Evolutionary conservation across 139 green algal species (phyloP).

Genomic region (Deuterostichococcus epilithicus): DNA sequence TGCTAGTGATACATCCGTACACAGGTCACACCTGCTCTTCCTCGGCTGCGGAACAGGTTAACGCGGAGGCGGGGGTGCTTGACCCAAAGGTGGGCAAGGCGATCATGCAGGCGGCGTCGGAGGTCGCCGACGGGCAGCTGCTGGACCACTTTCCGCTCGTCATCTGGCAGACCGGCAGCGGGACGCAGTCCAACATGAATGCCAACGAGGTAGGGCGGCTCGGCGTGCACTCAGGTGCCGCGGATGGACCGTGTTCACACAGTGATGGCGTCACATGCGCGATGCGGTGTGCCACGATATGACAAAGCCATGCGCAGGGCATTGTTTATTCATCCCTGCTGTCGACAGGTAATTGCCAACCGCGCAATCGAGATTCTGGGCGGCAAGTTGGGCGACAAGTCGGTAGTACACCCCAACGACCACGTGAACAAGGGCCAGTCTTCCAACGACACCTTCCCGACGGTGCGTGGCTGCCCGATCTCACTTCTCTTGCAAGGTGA

Average conservation of each 20-base stretch:
- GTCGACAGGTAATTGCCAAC: slow-evolving; percentile 35
- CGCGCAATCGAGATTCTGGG: slow-evolving; percentile 85
- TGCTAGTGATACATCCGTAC: background rate
- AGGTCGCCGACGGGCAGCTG: slow-evolving; percentile 83
- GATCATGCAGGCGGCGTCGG: slow-evolving; percentile 64
- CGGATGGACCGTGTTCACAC: background rate
- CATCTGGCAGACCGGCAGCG: slow-evolving; percentile 91
- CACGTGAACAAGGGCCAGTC: slow-evolving; percentile 95
- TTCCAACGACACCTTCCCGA: slow-evolving; percentile 97
- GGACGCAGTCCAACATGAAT: slow-evolving; percentile 98
- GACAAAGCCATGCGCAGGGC: background rate
- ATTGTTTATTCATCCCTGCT: slow-evolving; percentile 1
- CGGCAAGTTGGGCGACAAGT: slow-evolving; percentile 75
- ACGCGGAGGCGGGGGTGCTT: slow-evolving; percentile 67
- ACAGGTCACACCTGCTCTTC: background rate
- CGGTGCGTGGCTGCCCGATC: slow-evolving; percentile 23
- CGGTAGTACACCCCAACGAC: slow-evolving; percentile 91
- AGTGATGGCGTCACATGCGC: background rate
- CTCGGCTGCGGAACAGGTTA: slow-evolving; percentile 42
- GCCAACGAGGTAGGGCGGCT: slow-evolving; percentile 79
- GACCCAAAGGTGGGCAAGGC: slow-evolving; percentile 55
- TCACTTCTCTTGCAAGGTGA: background rate
- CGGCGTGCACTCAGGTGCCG: slow-evolving; percentile 12
- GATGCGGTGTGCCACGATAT: background rate
- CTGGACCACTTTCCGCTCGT: slow-evolving; percentile 90